phyloP scores from a whole-genome alignment of 441 rosid species.

The Gossypium aridum region DNA sequence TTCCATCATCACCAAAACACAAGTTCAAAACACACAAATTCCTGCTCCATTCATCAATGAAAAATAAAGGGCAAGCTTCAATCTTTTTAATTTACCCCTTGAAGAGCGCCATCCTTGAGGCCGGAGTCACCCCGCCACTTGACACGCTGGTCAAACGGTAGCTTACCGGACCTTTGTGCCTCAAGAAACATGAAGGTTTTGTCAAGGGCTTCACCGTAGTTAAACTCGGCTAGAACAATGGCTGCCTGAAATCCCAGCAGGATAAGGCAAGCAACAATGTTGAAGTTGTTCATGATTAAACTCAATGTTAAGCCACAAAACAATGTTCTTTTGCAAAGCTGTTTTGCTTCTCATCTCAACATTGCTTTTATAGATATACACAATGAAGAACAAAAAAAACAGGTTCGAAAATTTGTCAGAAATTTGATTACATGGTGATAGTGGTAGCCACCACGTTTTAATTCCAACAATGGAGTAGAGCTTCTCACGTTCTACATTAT shows the following conservation, averaged over 20 bases:
- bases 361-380: background rate
- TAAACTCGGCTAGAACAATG: conserved; percentile 19
- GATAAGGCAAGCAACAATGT: conserved; percentile 12
- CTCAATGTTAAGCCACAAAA: background rate
- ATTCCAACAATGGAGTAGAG: conserved; percentile 19
- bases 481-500: conserved; percentile 41
- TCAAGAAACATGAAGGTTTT: conserved; percentile 70
- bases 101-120: conserved; percentile 61
- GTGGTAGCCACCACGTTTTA: conserved; percentile 46
- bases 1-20: background rate
- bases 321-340: background rate
- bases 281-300: conserved; percentile 18
- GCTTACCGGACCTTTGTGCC: conserved; percentile 76
- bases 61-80: background rate
- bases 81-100: conserved; percentile 39
- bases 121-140: conserved; percentile 76
- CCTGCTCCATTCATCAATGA: background rate
- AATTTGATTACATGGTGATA: conserved; percentile 15
- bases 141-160: conserved; percentile 47
- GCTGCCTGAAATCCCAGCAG: conserved; percentile 22
- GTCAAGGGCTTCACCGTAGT: conserved; percentile 65
- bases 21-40: background rate
- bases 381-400: background rate
- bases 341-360: background rate
- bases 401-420: conserved; percentile 12